Base-by-base conservation (phyloP, 192 early-diverging fungal genomes). In the Coemansia asiatica region DNA sequence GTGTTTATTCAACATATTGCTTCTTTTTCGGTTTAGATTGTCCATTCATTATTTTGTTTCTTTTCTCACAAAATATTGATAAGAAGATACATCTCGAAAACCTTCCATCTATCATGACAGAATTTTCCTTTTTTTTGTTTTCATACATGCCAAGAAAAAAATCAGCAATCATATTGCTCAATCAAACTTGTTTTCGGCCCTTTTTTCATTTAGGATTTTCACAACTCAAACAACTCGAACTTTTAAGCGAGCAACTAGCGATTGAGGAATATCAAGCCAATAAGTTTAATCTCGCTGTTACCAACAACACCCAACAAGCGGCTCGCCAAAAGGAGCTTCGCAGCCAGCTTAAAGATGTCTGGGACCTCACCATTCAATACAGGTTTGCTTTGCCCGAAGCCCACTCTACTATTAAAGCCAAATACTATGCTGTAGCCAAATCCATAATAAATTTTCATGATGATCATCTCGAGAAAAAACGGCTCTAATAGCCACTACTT, bases 401-500 rank as follows among this genome's bases (percentile, higher is more conserved):
- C 6, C 51, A 25, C 25, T 9, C 22, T 6, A 66, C 31, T 9
- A 28, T 25, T 63, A 65, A 56, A 35, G 58, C 28, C 2, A 60
- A 50, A 48, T 67, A 74, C 64, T 44, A 65, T 33, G 33, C 26
- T 6, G 25, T 40, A 21, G 63, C 66, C 16, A 51, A 49, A 28
- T 57, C 63, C 29, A 47, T 73, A 0, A 58, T 84, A 56, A 31
- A 28, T 0, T 69, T 69, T 21, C 86, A 86, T 33, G 81, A 82
- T 40, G 68, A 71, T 25, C 53, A 75, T n/a, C 61, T 86, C 44
- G 57, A 60, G 33, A 72, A 83, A n/a, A 44, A 86, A 87, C 57
- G 86, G 86, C 0, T 64, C 69, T 16, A 87, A 83, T 26, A 83
- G 86, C 0, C 85, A 87, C 47, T 85, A 81, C 44, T 69, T 87